A percentile compares a stretch with the other conserved stretches of the same genome.
phyloP scores from a whole-genome alignment of 176 grass and related monocot species.

The Oryza brachyantha region DNA sequence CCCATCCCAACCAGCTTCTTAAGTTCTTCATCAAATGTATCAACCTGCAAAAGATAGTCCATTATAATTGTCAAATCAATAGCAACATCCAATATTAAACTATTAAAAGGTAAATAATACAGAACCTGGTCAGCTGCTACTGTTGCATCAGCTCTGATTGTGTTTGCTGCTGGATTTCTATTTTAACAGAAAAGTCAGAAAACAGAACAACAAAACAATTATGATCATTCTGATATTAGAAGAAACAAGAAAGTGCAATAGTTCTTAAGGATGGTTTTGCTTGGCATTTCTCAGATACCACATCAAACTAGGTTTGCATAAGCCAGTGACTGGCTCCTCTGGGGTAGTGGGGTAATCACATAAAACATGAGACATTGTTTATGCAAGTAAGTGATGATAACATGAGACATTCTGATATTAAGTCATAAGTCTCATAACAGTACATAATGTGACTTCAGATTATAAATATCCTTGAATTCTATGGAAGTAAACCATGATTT shows the following conservation, averaged over 20 bases:
- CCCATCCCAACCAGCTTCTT: constrained; percentile 87
- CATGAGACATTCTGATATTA: neutral
- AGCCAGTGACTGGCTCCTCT: neutral
- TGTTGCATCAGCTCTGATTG: constrained; percentile 53
- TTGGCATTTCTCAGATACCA: neutral
- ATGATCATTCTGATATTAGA: neutral
- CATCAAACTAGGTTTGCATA: neutral
- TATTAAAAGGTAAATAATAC: neutral
- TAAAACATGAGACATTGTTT: neutral
- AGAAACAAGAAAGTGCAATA: neutral
- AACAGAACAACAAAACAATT: constrained; percentile 2
- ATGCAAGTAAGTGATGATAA: neutral
- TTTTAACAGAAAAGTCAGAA: constrained; percentile 4
- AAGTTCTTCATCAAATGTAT: constrained; percentile 96
- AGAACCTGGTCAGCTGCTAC: constrained; percentile 59
- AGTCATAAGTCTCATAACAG: neutral
- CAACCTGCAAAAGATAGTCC: constrained; percentile 51
- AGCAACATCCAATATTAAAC: constrained; percentile 4
- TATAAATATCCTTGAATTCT: neutral
- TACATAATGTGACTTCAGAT: neutral
- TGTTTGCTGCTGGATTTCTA: constrained; percentile 56
- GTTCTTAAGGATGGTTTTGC: constrained; percentile 8
- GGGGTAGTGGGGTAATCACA: neutral
- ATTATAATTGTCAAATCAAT: constrained; percentile 17
- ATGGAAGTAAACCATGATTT: neutral